phyloP scores from a whole-genome alignment of 164 flowering plant genomes.

The Brasenia schreberi region DNA sequence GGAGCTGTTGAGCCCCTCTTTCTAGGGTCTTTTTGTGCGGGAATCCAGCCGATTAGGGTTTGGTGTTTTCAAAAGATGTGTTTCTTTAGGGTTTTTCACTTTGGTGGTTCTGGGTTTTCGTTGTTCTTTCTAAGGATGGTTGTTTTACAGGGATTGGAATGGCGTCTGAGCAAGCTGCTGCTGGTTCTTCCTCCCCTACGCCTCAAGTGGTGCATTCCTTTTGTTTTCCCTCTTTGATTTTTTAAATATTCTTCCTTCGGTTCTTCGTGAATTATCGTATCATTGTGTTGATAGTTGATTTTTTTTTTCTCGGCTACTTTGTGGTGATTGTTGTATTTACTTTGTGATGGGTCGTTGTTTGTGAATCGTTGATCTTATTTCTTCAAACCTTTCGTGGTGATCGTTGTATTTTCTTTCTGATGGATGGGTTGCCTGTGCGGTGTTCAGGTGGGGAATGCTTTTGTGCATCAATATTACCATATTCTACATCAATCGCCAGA shows the following conservation, averaged over 20 bases:
- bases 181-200: slow-evolving; percentile 17
- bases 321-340: not conserved
- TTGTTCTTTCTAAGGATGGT: not conserved
- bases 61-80: not conserved
- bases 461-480: slow-evolving; percentile 61
- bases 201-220: slow-evolving; percentile 31
- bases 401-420: not conserved
- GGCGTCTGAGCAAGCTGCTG: slow-evolving; percentile 19
- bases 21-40: not conserved
- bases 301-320: too few relatives aligned
- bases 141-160: not conserved
- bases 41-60: not conserved
- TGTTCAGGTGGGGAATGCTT: slow-evolving; percentile 67
- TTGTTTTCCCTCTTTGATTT: too few relatives aligned
- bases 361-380: not conserved
- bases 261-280: too few relatives aligned
- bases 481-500: slow-evolving; percentile 60
- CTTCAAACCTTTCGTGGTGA: not conserved
- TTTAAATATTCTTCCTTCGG: too few relatives aligned
- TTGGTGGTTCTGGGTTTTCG: not conserved
- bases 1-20: not conserved
- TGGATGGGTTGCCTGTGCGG: not conserved
- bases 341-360: too few relatives aligned
- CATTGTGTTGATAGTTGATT: too few relatives aligned
- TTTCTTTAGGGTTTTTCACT: not conserved